Conservation (phyloP, 768 basidiomycete genomes). For the Kwoniella dejecticola region DNA sequence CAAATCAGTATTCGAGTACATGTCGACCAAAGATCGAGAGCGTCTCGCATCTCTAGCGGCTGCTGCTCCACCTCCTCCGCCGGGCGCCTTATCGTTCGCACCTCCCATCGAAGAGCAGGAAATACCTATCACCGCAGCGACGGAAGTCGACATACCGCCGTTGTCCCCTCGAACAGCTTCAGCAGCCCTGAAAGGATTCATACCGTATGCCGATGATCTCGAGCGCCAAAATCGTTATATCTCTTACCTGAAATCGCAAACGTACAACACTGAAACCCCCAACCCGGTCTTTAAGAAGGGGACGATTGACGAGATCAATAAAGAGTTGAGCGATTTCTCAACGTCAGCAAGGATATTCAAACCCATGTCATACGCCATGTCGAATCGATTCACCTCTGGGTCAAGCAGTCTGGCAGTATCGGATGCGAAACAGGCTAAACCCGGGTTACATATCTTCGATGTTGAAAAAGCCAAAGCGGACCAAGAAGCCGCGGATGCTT, state of each 20-base stretch:
- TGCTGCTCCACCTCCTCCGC: slow-evolving; percentile 7
- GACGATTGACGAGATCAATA: slow-evolving; percentile 69
- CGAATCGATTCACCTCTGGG: slow-evolving; percentile 85
- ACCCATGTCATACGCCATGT: slow-evolving; percentile 89
- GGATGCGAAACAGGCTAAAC: slow-evolving; percentile 54
- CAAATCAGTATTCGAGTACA: slow-evolving; percentile 85
- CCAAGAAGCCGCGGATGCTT: slow-evolving; percentile 58
- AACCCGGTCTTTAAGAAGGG: slow-evolving; percentile 64
- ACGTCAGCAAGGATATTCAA: slow-evolving; percentile 88
- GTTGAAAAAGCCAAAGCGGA: slow-evolving; percentile 52
- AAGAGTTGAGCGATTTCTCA: slow-evolving; percentile 81
- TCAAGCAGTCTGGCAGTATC: slow-evolving; percentile 57
- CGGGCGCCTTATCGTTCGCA: slow-evolving; percentile 33
- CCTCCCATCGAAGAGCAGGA: slow-evolving; percentile 54
- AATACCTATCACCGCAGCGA: slow-evolving; percentile 51
- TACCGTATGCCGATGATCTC: slow-evolving; percentile 72
- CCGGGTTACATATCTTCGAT: slow-evolving; percentile 58
- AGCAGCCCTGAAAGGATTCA: slow-evolving; percentile 84
- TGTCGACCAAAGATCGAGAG: slow-evolving; percentile 88
- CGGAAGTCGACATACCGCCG: slow-evolving; percentile 62
- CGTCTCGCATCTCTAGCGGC: slow-evolving; percentile 62
- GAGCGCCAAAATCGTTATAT: slow-evolving; percentile 82
- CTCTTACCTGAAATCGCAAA: slow-evolving; percentile 75
- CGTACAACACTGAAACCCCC: slow-evolving; percentile 58
- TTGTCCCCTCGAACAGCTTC: slow-evolving; percentile 77